Percentiles rank a stretch among this genome's conserved stretches.
phyloP scores from a whole-genome alignment of 345 rosid genomes.

The Aurinia saxatilis region DNA sequence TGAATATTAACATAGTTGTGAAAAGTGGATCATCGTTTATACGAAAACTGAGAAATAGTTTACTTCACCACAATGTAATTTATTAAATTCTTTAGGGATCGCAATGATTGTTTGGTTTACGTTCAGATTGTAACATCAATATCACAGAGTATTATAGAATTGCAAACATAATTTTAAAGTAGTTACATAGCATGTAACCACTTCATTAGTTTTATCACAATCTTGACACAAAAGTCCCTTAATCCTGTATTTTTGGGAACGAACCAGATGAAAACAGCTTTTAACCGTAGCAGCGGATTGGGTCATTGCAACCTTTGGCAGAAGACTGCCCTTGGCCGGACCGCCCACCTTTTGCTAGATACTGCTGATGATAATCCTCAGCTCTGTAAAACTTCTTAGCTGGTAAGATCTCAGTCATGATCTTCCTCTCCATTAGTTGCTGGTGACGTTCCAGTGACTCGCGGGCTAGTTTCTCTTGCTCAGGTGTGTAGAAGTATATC shows the following conservation, averaged over 20 bases:
- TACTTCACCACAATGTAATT: not conserved
- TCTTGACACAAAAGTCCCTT: not conserved
- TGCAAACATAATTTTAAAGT: not conserved
- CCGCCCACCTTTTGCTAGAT: constrained; percentile 86
- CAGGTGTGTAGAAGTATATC: constrained; percentile 64
- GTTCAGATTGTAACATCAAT: not conserved
- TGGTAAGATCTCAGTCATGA: constrained; percentile 77
- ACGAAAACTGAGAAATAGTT: no score
- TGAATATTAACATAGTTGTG: no score
- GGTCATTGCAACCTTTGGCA: constrained; percentile 81
- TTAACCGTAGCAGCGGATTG: constrained; percentile 91
- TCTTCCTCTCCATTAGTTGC: constrained; percentile 51
- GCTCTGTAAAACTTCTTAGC: constrained; percentile 90
- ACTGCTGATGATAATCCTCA: constrained; percentile 91
- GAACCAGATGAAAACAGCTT: not conserved
- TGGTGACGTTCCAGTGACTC: constrained; percentile 66
- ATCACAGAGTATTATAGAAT: not conserved
- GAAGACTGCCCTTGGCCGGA: constrained; percentile 67
- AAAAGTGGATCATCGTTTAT: no score
- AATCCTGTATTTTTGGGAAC: constrained; percentile 4
- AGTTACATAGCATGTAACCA: not conserved
- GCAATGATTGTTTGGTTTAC: not conserved
- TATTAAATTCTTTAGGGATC: not conserved
- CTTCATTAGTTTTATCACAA: not conserved
- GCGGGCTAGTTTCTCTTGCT: constrained; percentile 70